Conservation (phyloP, 352 stramenopile genomes). For the Saprolegnia parasitica region DNA sequence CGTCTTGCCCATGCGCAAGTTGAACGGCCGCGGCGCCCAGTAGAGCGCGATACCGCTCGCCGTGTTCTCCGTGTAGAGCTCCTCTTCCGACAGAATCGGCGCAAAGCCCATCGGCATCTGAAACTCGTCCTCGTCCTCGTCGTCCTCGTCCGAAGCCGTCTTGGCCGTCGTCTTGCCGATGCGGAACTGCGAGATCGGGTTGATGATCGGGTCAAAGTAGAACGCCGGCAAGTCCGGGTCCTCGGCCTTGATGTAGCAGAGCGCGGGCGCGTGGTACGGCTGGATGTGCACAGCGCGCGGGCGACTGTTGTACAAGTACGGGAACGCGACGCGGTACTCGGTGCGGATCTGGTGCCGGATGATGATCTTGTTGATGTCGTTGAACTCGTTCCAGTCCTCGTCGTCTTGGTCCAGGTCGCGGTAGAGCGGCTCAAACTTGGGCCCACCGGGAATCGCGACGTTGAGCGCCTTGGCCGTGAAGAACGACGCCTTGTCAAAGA, state of each 20-base stretch:
- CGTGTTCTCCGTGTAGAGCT: conserved; percentile 94
- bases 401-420: conserved; percentile 97
- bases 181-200: conserved; percentile 95
- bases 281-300: conserved; percentile 93
- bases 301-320: conserved; percentile 99
- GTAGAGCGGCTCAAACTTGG: conserved; percentile 99
- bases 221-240: conserved; percentile 95
- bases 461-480: conserved; percentile 99
- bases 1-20: conserved; percentile 93
- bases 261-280: conserved; percentile 94
- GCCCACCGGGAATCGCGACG: conserved; percentile 97
- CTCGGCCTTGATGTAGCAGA: conserved; percentile 97
- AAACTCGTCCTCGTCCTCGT: conserved; percentile 87
- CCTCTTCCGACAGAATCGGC: conserved; percentile 90
- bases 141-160: conserved; percentile 47
- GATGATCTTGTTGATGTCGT: conserved; percentile 99
- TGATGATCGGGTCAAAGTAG: conserved; percentile 96
- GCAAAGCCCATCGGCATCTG: conserved; percentile 82
- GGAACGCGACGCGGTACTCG: conserved; percentile 99
- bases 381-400: conserved; percentile 99
- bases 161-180: conserved; percentile 59
- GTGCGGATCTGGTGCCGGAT: conserved; percentile 98
- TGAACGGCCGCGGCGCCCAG: conserved; percentile 97
- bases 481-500: conserved; percentile 96
- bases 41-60: conserved; percentile 97